These are phyloP conservation scores for Erysimum cheiranthoides DNA, from an alignment of 345 rosid genomes.

Conservation along the genomic window DNA sequence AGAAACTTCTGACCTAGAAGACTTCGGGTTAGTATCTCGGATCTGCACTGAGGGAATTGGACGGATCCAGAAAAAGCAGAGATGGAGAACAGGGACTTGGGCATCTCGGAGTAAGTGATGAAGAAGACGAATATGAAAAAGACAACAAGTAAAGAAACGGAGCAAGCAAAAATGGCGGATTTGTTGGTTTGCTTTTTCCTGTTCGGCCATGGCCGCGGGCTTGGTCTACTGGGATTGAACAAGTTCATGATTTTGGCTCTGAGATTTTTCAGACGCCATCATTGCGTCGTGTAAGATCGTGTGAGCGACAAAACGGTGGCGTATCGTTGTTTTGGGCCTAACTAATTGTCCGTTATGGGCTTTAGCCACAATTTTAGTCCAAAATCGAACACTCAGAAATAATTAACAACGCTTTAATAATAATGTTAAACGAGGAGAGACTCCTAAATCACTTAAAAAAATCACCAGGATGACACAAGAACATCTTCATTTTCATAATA, in stretches of 20 bases:
- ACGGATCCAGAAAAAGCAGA: conserved; percentile 49
- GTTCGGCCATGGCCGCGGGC: conserved; percentile 47
- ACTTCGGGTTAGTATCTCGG: conserved; percentile 33
- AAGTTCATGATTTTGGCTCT: conserved; percentile 48
- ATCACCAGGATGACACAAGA: not conserved
- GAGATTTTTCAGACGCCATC: conserved; percentile 15
- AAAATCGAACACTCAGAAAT: not conserved
- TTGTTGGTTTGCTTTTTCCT: conserved; percentile 52
- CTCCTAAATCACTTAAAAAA: not conserved
- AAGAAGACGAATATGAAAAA: conserved; percentile 47
- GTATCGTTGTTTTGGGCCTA: conserved; percentile 1
- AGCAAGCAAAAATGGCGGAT: conserved; percentile 48
- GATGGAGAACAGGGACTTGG: conserved; percentile 53
- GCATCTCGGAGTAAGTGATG: conserved; percentile 51
- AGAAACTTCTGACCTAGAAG: conserved; percentile 57
- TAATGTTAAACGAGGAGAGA: not conserved
- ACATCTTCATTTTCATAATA: not conserved
- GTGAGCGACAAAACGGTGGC: conserved; percentile 7
- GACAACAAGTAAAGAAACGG: conserved; percentile 36
- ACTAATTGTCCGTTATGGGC: not conserved
- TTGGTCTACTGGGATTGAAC: conserved; percentile 46
- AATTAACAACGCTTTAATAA: not conserved
- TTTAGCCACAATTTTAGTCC: not conserved
- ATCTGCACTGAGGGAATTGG: conserved; percentile 54
- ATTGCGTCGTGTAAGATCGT: not conserved